These are phyloP conservation scores for Clarireedia sp. DNA, from an alignment of 2,329 filamentous ascomycete species.

Conservation along the genomic window DNA sequence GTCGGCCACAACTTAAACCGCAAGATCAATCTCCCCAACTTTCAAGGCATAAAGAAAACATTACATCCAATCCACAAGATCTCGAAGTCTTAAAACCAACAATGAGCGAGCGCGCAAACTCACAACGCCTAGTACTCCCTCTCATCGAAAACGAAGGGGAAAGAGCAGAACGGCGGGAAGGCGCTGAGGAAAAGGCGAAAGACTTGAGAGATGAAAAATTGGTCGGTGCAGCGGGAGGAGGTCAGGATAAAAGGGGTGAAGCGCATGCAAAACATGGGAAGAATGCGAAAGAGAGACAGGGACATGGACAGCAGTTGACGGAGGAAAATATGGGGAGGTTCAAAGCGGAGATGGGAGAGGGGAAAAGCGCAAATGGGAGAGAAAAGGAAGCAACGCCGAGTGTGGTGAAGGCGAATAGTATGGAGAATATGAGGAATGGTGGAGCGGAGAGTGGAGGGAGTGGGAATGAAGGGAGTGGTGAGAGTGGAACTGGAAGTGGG, in stretches of 20 bases:
- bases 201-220: conserved; percentile 46
- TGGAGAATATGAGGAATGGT: neutral
- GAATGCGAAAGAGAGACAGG: conserved; percentile 13
- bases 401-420: neutral
- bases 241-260: neutral
- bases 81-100: neutral
- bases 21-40: no score
- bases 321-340: conserved; percentile 46
- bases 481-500: conserved; percentile 10
- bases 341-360: conserved; percentile 22
- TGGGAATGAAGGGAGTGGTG: conserved; percentile 11
- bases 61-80: no score
- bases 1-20: no score
- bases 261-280: neutral
- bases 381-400: neutral
- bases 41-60: no score
- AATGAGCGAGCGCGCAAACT: conserved; percentile 18
- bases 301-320: conserved; percentile 39
- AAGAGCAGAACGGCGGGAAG: conserved; percentile 36
- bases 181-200: conserved; percentile 47
- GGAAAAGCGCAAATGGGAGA: neutral
- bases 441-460: conserved; percentile 6
- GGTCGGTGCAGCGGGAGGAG: conserved; percentile 28
- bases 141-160: conserved; percentile 35
- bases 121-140: conserved; percentile 21